phyloP scores from a whole-genome alignment of 768 basidiomycete species.

The Tricholoma terreum region DNA sequence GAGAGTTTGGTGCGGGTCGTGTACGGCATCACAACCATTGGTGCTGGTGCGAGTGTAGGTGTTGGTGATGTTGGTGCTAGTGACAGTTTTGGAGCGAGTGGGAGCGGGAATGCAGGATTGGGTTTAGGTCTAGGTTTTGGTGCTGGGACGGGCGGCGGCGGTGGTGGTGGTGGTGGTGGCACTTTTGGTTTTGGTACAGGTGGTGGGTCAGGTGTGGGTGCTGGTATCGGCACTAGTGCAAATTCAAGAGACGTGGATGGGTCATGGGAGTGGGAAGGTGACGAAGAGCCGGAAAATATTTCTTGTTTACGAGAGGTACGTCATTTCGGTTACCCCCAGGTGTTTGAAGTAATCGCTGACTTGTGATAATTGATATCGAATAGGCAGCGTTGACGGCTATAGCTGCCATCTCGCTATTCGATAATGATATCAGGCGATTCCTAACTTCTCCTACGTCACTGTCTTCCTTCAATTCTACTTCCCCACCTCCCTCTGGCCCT shows the following conservation, averaged over 20 bases:
- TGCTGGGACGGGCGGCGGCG: background rate
- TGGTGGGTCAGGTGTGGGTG: background rate
- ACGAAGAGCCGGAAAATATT: conserved; percentile 56
- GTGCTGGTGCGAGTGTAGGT: background rate
- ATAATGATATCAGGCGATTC: conserved; percentile 67
- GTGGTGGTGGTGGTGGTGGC: background rate
- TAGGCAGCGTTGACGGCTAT: conserved; percentile 75
- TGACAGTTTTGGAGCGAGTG: background rate
- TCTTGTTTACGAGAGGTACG: conserved; percentile 63
- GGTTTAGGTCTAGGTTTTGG: background rate
- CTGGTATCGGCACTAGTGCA: background rate
- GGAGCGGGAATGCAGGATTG: background rate
- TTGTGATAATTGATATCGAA: background rate
- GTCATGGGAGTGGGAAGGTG: conserved; percentile 57
- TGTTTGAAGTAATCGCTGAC: too few relatives aligned
- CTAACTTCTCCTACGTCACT: conserved; percentile 48
- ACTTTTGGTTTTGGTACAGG: background rate
- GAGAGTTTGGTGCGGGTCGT: conserved; percentile 50
- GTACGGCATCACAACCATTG: conserved; percentile 48
- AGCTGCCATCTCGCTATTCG: conserved; percentile 68
- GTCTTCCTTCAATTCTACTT: conserved; percentile 19
- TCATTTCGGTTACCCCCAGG: background rate
- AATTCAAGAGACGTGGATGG: conserved; percentile 15
- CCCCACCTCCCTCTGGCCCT: conserved; percentile 31
- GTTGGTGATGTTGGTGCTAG: background rate